Base-by-base conservation (phyloP, 2,329 filamentous ascomycete species). In the Paecilomyces sp. region DNA sequence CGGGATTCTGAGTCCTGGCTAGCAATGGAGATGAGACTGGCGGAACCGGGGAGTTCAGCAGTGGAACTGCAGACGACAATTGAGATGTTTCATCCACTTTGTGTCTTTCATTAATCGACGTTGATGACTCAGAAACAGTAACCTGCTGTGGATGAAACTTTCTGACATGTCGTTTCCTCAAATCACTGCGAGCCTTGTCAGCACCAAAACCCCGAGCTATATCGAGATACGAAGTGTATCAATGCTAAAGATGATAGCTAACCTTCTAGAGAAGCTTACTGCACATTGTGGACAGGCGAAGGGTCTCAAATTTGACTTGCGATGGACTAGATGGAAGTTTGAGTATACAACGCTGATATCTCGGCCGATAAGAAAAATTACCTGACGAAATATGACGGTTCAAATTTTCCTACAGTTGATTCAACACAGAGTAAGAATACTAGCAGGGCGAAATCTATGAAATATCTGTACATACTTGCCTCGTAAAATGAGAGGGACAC, bases 141-240 rank as follows among this genome's bases (percentile, higher is more conserved):
- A n/a, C 22, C 22, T 22, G 22, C 22, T 22, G 31, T 8, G 55
- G 31, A 24, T 56, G 55, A 22, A 33, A 56, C n/a, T 56, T 56
- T 47, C 31, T 56, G 18, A 47, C 28, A 56, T 56, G 55, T 15
- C 55, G 55, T 36, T 56, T 56, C 18, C 55, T 56, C 55, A 56
- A 25, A 36, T 56, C 55, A 47, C 55, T 56, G 31, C n/a, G 15
- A 13, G 22, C 22, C 22, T 22, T 22, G 22, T 22, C 22, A 22
- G 22, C 22, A 22, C 22, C 22, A 22, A 22, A 22, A 22, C 1
- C 22, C 22, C 22, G 22, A 2, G 22, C 22, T 22, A 22, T 22
- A 2, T 56, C 55, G 30, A 18, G n/a, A 41, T 41, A 56, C 18
- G 33, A 56, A 13, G 6, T 5, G 31, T 18, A 24, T n/a, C 8